These are phyloP conservation scores for Jacaranda copaia DNA, from an alignment of 257 asterid genomes.

Conservation along the genomic window DNA sequence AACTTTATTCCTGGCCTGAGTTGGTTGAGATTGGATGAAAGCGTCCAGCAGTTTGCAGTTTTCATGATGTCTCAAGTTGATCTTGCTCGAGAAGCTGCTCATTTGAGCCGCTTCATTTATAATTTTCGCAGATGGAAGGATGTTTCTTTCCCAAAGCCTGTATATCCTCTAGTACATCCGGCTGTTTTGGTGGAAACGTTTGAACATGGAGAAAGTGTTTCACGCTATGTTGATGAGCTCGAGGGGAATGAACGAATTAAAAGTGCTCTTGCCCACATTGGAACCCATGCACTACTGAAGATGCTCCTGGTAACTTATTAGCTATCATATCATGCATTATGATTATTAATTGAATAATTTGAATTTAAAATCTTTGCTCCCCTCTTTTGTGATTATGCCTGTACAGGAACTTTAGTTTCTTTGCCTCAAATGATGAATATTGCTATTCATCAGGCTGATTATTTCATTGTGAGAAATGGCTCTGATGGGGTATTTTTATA, in stretches of 20 bases:
- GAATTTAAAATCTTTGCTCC: neutral
- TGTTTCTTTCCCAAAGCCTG: slow-evolving; percentile 91
- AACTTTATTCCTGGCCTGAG: slow-evolving; percentile 65
- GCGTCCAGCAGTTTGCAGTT: slow-evolving; percentile 82
- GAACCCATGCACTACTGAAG: slow-evolving; percentile 89
- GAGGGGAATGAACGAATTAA: slow-evolving; percentile 73
- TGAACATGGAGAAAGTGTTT: slow-evolving; percentile 86
- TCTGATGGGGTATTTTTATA: neutral
- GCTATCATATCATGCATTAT: slow-evolving; percentile 10
- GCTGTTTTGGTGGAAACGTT: slow-evolving; percentile 91
- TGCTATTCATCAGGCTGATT: slow-evolving; percentile 12
- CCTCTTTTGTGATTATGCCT: slow-evolving; percentile 26
- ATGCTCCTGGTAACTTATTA: slow-evolving; percentile 73
- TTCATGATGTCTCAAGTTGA: slow-evolving; percentile 97
- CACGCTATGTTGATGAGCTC: slow-evolving; percentile 70
- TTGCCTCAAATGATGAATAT: slow-evolving; percentile 25
- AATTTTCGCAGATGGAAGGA: slow-evolving; percentile 89
- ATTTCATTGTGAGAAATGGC: slow-evolving; percentile 13
- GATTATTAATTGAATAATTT: neutral
- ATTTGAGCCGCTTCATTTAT: slow-evolving; percentile 84
- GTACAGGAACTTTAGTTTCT: slow-evolving; percentile 18
- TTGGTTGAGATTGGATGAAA: slow-evolving; percentile 92
- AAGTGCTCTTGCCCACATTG: slow-evolving; percentile 85
- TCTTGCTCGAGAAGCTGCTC: slow-evolving; percentile 90
- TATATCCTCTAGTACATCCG: slow-evolving; percentile 90